Evolutionary conservation across 2,329 filamentous ascomycete genomes (phyloP).

Genomic region (Fusarium sarcochroum): DNA sequence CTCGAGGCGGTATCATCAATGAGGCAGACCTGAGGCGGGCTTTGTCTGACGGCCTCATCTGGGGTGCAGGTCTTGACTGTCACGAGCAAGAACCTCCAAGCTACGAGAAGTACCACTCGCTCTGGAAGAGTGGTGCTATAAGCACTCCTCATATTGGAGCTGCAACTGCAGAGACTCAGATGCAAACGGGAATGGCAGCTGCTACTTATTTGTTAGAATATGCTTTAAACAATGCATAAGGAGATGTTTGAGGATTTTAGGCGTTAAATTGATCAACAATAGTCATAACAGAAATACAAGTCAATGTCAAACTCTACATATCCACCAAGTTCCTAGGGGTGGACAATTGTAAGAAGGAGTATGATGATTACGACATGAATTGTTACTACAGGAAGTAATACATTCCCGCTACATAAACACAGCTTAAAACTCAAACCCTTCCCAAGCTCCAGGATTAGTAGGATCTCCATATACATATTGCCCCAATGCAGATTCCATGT

Average conservation of each 20-base stretch:
- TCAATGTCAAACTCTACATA: too few species aligned
- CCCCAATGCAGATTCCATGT: constrained; percentile 30
- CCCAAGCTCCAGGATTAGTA: constrained; percentile 7
- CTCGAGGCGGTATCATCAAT: constrained; percentile 58
- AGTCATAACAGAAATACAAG: too few species aligned
- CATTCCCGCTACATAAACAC: too few species aligned
- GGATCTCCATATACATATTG: constrained; percentile 35
- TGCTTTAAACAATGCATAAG: neutral
- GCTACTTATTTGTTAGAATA: constrained; percentile 44
- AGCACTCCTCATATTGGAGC: constrained; percentile 63
- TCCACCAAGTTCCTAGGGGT: too few species aligned
- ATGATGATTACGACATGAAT: too few species aligned
- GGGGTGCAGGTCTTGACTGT: constrained; percentile 58
- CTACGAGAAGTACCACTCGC: constrained; percentile 50
- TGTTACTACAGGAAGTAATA: too few species aligned
- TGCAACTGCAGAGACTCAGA: constrained; percentile 55
- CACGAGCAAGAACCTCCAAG: constrained; percentile 58
- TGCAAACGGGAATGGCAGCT: constrained; percentile 49
- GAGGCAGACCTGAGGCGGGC: constrained; percentile 53
- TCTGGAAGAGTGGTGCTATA: constrained; percentile 56
- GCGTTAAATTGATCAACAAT: neutral
- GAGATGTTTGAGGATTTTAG: accelerated
- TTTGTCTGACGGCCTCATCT: constrained; percentile 53
- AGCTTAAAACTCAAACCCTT: constrained; percentile 9
- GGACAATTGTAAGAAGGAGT: too few species aligned